Percentiles rank a stretch among this genome's conserved stretches.
Conservation (phyloP, 140 eudicot genomes). For the Anethum foeniculum region DNA sequence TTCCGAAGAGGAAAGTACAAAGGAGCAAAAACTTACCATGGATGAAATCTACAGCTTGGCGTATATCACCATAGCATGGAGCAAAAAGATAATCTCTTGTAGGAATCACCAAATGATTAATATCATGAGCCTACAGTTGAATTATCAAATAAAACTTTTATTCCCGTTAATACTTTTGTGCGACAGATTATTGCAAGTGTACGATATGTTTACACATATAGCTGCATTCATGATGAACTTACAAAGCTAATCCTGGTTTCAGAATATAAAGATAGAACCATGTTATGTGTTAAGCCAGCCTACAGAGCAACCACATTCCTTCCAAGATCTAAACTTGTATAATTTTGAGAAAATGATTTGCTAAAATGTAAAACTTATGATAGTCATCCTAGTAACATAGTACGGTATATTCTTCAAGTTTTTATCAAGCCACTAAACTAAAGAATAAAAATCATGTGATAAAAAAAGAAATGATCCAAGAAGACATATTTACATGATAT, state of each 20-base stretch:
- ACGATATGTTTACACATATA: background rate
- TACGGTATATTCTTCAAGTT: background rate
- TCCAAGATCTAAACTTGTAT: background rate
- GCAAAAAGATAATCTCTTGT: constrained; percentile 98
- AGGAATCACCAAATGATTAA: constrained; percentile 87
- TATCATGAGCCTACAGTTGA: constrained; percentile 46
- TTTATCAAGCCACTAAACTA: too few species aligned
- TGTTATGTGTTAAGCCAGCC: background rate
- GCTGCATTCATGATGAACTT: background rate
- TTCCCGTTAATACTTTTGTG: background rate
- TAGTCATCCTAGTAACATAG: background rate
- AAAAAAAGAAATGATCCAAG: background rate
- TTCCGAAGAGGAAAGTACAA: background rate
- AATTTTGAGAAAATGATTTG: background rate
- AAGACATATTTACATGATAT: constrained; percentile 45
- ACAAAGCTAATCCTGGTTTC: background rate
- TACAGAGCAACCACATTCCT: background rate
- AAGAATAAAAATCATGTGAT: background rate
- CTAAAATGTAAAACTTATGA: background rate
- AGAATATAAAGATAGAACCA: too few species aligned
- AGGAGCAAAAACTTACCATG: constrained; percentile 39
- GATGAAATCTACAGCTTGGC: constrained; percentile 74
- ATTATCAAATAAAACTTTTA: constrained; percentile 1
- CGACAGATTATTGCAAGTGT: background rate
- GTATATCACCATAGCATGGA: constrained; percentile 58